Percentiles rank a stretch among this genome's conserved stretches.
phyloP scores from a whole-genome alignment of 2,329 filamentous ascomycete genomes.

The Pezicula carpinea region DNA sequence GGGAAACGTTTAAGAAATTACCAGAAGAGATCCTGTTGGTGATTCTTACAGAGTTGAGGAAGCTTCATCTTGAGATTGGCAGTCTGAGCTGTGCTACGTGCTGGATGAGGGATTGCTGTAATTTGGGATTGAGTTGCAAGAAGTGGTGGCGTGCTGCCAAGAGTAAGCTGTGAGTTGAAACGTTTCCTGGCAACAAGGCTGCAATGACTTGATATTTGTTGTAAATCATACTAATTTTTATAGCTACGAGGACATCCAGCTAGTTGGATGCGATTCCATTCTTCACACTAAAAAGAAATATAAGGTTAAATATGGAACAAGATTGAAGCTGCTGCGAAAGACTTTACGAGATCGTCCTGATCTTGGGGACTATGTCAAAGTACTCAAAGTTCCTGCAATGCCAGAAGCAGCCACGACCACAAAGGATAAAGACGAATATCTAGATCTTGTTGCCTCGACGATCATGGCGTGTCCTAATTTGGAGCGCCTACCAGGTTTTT shows the following conservation, averaged over 20 bases:
- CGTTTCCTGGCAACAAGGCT: not conserved
- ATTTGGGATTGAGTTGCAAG: constrained; percentile 43
- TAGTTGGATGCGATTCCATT: constrained; percentile 51
- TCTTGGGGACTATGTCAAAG: constrained; percentile 50
- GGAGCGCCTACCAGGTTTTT: constrained; percentile 51
- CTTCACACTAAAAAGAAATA: constrained; percentile 51
- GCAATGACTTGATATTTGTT: not conserved
- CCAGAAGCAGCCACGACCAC: constrained; percentile 32
- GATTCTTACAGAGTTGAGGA: constrained; percentile 49
- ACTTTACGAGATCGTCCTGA: constrained; percentile 49
- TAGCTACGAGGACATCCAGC: constrained; percentile 54
- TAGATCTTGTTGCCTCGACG: constrained; percentile 53
- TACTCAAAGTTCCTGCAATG: constrained; percentile 50
- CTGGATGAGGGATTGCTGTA: constrained; percentile 58
- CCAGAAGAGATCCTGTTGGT: constrained; percentile 55
- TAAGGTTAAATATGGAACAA: constrained; percentile 47
- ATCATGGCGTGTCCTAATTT: constrained; percentile 63
- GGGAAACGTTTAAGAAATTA: constrained; percentile 50
- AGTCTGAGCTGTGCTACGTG: constrained; percentile 57
- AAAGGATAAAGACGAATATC: constrained; percentile 43
- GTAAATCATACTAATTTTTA: constrained; percentile 1
- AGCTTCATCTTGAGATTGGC: constrained; percentile 42
- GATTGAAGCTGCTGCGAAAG: constrained; percentile 52
- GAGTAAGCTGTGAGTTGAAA: constrained; percentile 7
- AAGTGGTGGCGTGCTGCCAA: constrained; percentile 47